Conservation (phyloP, 306 rosid genomes). For the Astragalus glycyphyllos region DNA sequence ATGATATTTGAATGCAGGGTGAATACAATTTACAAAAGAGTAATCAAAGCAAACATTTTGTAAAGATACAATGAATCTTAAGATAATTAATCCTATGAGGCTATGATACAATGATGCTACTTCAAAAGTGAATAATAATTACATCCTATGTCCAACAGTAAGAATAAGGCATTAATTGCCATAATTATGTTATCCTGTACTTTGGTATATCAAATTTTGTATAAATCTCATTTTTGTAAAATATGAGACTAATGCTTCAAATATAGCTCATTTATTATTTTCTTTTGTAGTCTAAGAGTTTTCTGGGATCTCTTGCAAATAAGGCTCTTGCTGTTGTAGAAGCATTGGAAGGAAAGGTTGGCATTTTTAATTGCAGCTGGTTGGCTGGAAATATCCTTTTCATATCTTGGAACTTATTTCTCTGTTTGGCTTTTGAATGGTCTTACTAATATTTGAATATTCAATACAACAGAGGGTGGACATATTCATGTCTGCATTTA, state of each 20-base stretch:
- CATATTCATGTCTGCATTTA: conserved; percentile 72
- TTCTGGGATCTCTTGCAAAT: conserved; percentile 73
- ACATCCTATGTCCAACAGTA: background rate
- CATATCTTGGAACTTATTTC: conserved; percentile 4
- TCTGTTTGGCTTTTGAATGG: background rate
- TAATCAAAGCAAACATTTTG: background rate
- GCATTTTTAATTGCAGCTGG: conserved; percentile 42
- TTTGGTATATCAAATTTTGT: conserved; percentile 22
- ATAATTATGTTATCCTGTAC: conserved; percentile 7
- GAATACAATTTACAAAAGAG: background rate
- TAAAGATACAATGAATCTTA: background rate
- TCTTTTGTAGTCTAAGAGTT: conserved; percentile 71
- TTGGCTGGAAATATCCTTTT: conserved; percentile 18
- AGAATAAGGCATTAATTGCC: conserved; percentile 33
- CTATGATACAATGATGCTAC: background rate
- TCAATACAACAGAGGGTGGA: conserved; percentile 72
- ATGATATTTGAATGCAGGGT: background rate
- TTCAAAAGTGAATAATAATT: conserved; percentile 1
- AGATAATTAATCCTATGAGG: background rate
- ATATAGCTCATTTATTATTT: conserved; percentile 32
- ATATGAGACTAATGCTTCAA: conserved; percentile 38
- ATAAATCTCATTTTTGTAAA: conserved; percentile 25
- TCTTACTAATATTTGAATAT: conserved; percentile 48
- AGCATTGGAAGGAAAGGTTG: conserved; percentile 97
- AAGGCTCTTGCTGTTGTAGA: conserved; percentile 77